phyloP scores from a whole-genome alignment of 805 yeast species.

The Hanseniaspora clermontiae region DNA sequence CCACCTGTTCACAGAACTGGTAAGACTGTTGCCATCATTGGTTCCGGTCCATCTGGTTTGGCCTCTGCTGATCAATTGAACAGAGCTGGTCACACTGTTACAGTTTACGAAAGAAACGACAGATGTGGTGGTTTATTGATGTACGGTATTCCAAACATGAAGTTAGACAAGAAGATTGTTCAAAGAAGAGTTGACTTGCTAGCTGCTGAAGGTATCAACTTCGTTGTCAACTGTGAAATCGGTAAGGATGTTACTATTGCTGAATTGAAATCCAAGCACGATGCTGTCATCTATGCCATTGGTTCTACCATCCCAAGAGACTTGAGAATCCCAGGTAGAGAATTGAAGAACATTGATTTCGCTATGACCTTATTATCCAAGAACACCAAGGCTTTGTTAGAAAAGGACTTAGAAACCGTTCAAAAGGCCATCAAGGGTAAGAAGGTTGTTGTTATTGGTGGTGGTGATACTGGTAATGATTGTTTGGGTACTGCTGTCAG shows the following conservation, averaged over 20 bases:
- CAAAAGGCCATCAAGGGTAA: conserved; percentile 64
- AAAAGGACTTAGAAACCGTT: conserved; percentile 65
- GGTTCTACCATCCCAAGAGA: conserved; percentile 97
- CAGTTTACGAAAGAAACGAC: conserved; percentile 87
- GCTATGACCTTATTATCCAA: conserved; percentile 85
- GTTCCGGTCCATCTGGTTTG: conserved; percentile 95
- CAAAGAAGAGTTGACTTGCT: conserved; percentile 85
- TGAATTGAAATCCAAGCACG: conserved; percentile 49
- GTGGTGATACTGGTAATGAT: conserved; percentile 99
- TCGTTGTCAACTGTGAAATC: conserved; percentile 62
- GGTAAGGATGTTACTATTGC: conserved; percentile 72
- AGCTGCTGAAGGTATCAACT: conserved; percentile 78
- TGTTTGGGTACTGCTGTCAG: conserved; percentile 95
- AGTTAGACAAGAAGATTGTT: conserved; percentile 82
- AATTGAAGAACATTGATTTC: conserved; percentile 73
- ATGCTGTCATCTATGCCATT: conserved; percentile 82
- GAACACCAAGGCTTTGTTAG: conserved; percentile 83
- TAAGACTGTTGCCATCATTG: conserved; percentile 70
- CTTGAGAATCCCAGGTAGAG: conserved; percentile 86
- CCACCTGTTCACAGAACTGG: conserved; percentile 78
- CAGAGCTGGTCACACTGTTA: conserved; percentile 86
- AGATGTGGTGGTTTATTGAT: conserved; percentile 93
- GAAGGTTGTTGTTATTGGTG: conserved; percentile 92
- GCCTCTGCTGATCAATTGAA: conserved; percentile 95
- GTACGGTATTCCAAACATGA: conserved; percentile 99